phyloP scores from a whole-genome alignment of 2,329 filamentous ascomycete species.

The Aquanectria penicillioides region DNA sequence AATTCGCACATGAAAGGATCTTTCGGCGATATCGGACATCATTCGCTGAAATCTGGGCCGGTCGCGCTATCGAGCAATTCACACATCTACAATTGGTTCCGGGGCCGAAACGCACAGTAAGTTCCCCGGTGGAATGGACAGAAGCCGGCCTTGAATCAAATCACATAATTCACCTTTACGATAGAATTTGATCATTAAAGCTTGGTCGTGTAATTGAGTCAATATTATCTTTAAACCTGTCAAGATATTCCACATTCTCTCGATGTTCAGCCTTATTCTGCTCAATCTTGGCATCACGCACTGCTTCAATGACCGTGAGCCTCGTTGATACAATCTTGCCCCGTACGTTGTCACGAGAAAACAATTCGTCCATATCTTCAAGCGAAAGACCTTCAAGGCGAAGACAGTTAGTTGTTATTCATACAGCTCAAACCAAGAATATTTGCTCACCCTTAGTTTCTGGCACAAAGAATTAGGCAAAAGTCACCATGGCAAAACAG shows the following conservation, averaged over 20 bases:
- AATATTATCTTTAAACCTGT: no score
- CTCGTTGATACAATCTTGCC: conserved; percentile 9
- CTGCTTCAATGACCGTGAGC: background rate
- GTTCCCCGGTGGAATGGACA: no score
- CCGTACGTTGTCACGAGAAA: conserved; percentile 7
- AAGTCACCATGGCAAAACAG: conserved; percentile 19
- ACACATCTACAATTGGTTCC: no score
- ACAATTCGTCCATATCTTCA: conserved; percentile 20
- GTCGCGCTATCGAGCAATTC: no score
- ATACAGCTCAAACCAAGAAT: background rate
- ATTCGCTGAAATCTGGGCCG: no score
- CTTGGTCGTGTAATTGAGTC: no score
- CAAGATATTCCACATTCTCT: background rate
- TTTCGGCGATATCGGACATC: no score
- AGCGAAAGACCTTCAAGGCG: background rate
- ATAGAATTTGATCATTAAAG: no score
- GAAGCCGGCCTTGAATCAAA: no score
- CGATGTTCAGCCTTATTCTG: background rate
- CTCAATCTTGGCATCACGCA: conserved; percentile 1
- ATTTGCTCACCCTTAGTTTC: conserved; percentile 12
- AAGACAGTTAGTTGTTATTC: background rate
- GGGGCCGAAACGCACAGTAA: no score
- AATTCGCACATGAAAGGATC: no score
- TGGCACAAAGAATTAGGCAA: conserved; percentile 16
- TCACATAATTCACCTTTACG: no score